A percentile compares a stretch with the other conserved stretches of the same genome.
phyloP scores from a whole-genome alignment of 1,284 basidiomycete genomes.

The Puccinia hordei region DNA sequence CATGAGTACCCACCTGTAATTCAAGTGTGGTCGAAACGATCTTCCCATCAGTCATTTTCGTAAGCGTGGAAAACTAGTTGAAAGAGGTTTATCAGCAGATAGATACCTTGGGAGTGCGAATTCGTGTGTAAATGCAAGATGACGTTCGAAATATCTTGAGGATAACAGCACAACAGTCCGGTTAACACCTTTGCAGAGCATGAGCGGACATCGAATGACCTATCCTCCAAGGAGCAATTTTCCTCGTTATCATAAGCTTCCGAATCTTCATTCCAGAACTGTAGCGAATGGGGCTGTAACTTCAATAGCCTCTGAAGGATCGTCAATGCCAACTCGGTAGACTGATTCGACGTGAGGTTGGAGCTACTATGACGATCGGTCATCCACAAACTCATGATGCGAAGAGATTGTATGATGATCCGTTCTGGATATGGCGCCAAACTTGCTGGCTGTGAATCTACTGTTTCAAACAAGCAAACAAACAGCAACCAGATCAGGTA shows the following conservation, averaged over 20 bases:
- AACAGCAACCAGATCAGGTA: neutral
- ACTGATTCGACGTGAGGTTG: slow-evolving; percentile 20
- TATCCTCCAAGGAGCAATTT: slow-evolving; percentile 28
- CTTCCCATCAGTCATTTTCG: slow-evolving; percentile 4
- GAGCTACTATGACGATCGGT: slow-evolving; percentile 6
- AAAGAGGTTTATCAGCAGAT: slow-evolving; percentile 14
- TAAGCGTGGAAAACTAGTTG: slow-evolving; percentile 4
- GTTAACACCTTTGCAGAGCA: slow-evolving; percentile 40
- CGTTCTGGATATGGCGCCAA: slow-evolving; percentile 36
- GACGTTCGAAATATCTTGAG: slow-evolving; percentile 23
- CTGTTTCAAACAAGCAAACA: neutral
- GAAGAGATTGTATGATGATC: slow-evolving; percentile 43
- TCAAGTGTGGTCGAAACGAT: neutral
- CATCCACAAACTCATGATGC: slow-evolving; percentile 34
- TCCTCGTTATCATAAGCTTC: slow-evolving; percentile 47
- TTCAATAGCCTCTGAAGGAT: slow-evolving; percentile 31
- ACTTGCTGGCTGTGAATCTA: slow-evolving; percentile 32
- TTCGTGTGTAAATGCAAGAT: slow-evolving; percentile 33
- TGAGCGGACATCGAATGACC: slow-evolving; percentile 38
- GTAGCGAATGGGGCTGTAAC: slow-evolving; percentile 33
- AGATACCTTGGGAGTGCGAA: slow-evolving; percentile 21
- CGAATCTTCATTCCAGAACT: slow-evolving; percentile 46
- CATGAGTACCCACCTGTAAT: neutral
- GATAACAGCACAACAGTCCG: slow-evolving; percentile 21
- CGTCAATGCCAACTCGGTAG: slow-evolving; percentile 28